Evolutionary conservation across 2,329 filamentous ascomycete genomes (phyloP), one percentile per base, ranked within the genome.

Genomic region (Fusarium beomiforme): DNA sequence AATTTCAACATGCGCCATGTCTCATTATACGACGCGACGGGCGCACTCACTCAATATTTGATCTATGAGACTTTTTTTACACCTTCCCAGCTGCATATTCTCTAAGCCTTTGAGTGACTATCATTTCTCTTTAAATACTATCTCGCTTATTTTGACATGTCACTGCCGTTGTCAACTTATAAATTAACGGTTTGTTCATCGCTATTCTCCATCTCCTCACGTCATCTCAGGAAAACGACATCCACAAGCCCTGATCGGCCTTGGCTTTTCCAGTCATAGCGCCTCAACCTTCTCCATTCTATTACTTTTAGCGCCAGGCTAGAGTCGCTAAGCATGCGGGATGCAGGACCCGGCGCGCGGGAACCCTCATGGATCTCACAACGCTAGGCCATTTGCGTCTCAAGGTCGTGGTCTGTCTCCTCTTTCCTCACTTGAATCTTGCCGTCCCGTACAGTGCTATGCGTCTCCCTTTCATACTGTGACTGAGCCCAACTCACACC

Each of bases 311-410:
- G 73, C 55, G 49, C 19, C 4, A 12, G 17, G 3, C 67, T 74
- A 29, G 11, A 29, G 29, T 29, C 29, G 11, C 29, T 29, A 74
- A 49, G 34, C 33, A 67, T 63, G 56, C 67, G 73, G 71, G 73
- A 72, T 73, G 67, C 70, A 71, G 64, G 70, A 76, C 73, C 73
- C 70, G 70, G 73, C 68, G 58, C 50, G 59, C 73, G 73, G 73
- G 73, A 73, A 67, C 63, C 62, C 65, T 71, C 69, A 58, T 56
- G 54, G 46, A 61, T 66, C 49, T 41, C 5, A 16, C 2, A 0
- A 5, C 49, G 17, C 73, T 75, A 75, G 50, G 13, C 63, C 43
- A 1, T 16, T 62, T 75, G 41, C 43, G 60, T 54, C 46, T n/a
- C 19, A 19, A 50, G 21, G 50, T 26, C 39, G n/a, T 36, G 16